phyloP scores from a whole-genome alignment of 2,329 filamentous ascomycete genomes.

The Colletotrichum nymphaeae region DNA sequence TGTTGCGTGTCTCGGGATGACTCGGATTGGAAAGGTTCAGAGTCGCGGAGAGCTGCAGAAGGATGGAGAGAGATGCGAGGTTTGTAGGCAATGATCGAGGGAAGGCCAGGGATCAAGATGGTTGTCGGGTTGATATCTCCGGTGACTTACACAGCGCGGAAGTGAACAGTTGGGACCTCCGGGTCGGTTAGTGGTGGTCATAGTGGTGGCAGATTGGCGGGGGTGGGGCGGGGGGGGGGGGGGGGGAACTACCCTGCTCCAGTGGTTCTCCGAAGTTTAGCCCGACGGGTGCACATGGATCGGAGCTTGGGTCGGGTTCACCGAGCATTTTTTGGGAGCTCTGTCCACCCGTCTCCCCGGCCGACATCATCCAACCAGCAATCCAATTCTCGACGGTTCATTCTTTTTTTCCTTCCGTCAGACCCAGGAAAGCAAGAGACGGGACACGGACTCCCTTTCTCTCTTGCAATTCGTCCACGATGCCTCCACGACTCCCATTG shows the following conservation, averaged over 20 bases:
- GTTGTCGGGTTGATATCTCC: slow-evolving; percentile 13
- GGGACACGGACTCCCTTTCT: not conserved
- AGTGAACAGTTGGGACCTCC: slow-evolving; percentile 1
- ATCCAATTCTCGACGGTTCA: not conserved
- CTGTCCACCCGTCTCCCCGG: slow-evolving; percentile 15
- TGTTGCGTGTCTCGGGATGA: no score
- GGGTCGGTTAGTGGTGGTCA: slow-evolving; percentile 9
- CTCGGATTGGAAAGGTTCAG: not conserved
- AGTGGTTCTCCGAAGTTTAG: slow-evolving; percentile 31
- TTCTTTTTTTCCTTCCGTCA: not conserved
- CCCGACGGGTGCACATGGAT: not conserved
- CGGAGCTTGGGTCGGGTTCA: slow-evolving; percentile 24
- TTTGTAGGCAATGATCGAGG: not conserved
- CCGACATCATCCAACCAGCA: not conserved
- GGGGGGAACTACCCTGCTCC: not conserved
- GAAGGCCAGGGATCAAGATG: not conserved
- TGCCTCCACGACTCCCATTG: slow-evolving; percentile 46
- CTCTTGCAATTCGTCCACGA: slow-evolving; percentile 11
- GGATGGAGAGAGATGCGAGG: not conserved
- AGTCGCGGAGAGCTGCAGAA: not conserved
- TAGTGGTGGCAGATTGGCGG: slow-evolving; percentile 17
- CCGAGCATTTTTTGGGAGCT: slow-evolving; percentile 25
- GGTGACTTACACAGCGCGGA: slow-evolving; percentile 20
- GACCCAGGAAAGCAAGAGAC: not conserved
- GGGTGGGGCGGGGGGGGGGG: slow-evolving; percentile 29